These are phyloP conservation scores for Vicia villosa DNA, from an alignment of 306 rosid genomes.

Conservation along the genomic window DNA sequence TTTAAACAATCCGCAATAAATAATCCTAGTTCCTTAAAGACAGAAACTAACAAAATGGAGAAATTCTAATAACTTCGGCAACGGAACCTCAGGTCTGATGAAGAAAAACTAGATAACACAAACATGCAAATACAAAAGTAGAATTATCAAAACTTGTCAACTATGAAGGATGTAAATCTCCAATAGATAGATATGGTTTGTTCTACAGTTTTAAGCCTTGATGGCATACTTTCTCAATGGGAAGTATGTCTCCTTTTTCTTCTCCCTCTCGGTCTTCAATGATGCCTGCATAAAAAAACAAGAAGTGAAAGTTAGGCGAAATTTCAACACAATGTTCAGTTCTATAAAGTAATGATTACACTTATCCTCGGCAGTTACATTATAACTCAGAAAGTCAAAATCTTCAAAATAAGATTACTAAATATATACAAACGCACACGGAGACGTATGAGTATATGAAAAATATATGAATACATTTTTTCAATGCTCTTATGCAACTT, in stretches of 20 bases:
- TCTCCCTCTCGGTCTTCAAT: constrained; percentile 73
- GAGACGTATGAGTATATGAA: neutral
- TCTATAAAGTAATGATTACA: neutral
- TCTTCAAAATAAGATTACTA: too few relatives aligned
- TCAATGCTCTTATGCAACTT: too few relatives aligned
- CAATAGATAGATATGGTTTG: constrained; percentile 9
- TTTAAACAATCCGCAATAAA: neutral
- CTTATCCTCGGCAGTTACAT: neutral
- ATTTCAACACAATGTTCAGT: neutral
- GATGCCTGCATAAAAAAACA: constrained; percentile 59
- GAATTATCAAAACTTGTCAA: constrained; percentile 40
- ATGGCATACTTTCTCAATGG: constrained; percentile 90
- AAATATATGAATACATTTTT: too few relatives aligned
- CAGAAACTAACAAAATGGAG: neutral
- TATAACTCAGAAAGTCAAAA: neutral
- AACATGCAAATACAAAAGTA: constrained; percentile 21
- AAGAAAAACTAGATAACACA: constrained; percentile 5
- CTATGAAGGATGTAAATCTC: neutral
- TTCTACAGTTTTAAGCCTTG: constrained; percentile 57
- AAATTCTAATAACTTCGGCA: neutral
- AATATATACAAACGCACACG: too few relatives aligned
- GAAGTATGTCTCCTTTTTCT: constrained; percentile 69
- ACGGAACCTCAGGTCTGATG: constrained; percentile 3
- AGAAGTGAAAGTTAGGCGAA: neutral
- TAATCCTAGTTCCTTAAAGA: neutral